Evolutionary conservation across 2,329 filamentous ascomycete species (phyloP), one percentile per base, ranked within the genome.

Genomic region (Hypoxylon sp.): DNA sequence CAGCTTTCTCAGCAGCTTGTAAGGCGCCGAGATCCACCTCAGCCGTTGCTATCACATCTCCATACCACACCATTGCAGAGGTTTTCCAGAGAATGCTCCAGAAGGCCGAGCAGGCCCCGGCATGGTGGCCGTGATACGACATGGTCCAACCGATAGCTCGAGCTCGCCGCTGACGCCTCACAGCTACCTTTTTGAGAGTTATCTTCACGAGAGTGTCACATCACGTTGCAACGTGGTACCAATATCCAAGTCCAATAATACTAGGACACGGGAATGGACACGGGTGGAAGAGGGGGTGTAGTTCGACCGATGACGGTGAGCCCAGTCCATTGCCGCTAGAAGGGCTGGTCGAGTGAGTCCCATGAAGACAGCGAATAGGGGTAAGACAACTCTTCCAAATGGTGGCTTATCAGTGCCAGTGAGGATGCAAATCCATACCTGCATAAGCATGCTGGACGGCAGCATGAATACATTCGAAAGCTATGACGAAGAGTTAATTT

Each of bases 1-100:
- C 12, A 49, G 67, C 67, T 73, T 71, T 50, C 71, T 72, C 68
- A 72, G 68, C 72, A 70, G 60, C 68, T 71, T 67, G 68, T 72
- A 71, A 73, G 70, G 66, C 48, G 38, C 64, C 65, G 62, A 62
- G 65, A 65, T 72, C 69, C 68, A 71, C 61, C 69, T 67, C 68
- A 73, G 64, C 67, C 65, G 62, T 69, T 53, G 54, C 55, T 64
- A 60, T 61, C 53, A 48, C 54, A 28, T 67, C 57, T 33, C 57
- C 51, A 58, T 57, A 38, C 56, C 54, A 56, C 51, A 62, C 24
- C 54, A 57, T 46, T 60, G 58, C 64, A 55, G 51, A 58, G 45
- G 18, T 54, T 32, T 53, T 57, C 50, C 48, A 55, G 28, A 61
- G 18, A 24, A 66, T 49, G 36, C 42, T 20, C 54, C 54, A 61